Evolutionary conservation across 257 asterid genomes (phyloP).

Genomic region (Penstemon davidsonii): DNA sequence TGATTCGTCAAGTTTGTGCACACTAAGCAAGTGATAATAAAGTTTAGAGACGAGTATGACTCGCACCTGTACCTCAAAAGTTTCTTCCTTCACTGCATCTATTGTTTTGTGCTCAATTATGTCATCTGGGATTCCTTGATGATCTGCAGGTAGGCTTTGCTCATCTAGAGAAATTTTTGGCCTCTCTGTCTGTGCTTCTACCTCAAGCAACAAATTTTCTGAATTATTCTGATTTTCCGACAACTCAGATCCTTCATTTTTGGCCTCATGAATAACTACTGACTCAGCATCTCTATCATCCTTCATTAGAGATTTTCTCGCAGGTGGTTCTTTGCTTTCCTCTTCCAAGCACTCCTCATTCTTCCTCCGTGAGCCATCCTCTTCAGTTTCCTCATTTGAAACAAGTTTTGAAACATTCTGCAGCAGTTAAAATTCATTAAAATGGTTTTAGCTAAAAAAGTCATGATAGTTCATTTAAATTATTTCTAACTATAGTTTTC

Average conservation of each 20-base stretch:
- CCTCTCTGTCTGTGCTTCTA: slow-evolving; percentile 23
- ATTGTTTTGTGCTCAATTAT: slow-evolving; percentile 26
- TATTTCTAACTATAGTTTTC: too few relatives aligned
- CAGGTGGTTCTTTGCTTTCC: slow-evolving; percentile 22
- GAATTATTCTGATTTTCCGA: slow-evolving; percentile 9
- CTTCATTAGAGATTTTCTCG: slow-evolving; percentile 9
- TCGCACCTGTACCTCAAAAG: slow-evolving; percentile 28
- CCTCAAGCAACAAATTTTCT: not conserved
- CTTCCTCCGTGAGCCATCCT: slow-evolving; percentile 19
- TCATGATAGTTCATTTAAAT: too few relatives aligned
- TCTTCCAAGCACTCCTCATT: slow-evolving; percentile 24
- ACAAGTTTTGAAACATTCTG: too few relatives aligned
- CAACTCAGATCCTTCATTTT: slow-evolving; percentile 20
- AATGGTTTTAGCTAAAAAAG: too few relatives aligned
- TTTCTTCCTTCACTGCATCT: slow-evolving; percentile 28
- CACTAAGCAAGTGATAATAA: not conserved
- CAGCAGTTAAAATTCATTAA: too few relatives aligned
- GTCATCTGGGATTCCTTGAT: slow-evolving; percentile 5
- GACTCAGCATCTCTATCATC: slow-evolving; percentile 11
- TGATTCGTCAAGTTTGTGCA: not conserved
- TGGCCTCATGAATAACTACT: slow-evolving; percentile 11
- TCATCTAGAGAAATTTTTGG: slow-evolving; percentile 27
- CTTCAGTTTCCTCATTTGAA: slow-evolving; percentile 10
- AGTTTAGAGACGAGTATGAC: not conserved
- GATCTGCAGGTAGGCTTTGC: slow-evolving; percentile 19